phyloP scores from a whole-genome alignment of 768 basidiomycete species.

The Pulveroboletus ravenelii region DNA sequence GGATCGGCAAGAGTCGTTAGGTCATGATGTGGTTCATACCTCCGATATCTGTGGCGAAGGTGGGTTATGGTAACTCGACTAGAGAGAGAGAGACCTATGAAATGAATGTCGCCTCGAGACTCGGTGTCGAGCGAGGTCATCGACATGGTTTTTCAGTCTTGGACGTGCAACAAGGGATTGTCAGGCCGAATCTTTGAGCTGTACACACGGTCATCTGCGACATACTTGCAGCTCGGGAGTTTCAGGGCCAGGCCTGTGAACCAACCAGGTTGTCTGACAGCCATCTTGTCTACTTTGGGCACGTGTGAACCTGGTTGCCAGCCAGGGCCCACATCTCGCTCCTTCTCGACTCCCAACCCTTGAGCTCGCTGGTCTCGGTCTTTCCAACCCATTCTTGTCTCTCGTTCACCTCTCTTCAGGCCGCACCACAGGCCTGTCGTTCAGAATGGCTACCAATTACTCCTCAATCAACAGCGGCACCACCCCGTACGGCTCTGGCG shows the following conservation, averaged over 20 bases:
- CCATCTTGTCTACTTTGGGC: neutral
- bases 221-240: no score
- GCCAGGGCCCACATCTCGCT: neutral
- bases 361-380: constrained; percentile 11
- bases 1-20: neutral
- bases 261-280: no score
- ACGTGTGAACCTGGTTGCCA: constrained; percentile 16
- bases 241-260: no score
- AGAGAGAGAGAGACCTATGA: constrained; percentile 31
- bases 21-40: constrained; percentile 21
- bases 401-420: constrained; percentile 18
- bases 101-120: constrained; percentile 16
- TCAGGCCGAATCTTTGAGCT: no score
- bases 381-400: constrained; percentile 14
- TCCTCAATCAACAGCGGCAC: constrained; percentile 30
- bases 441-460: constrained; percentile 39
- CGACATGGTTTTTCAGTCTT: constrained; percentile 4
- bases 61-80: neutral
- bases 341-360: neutral
- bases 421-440: constrained; percentile 14
- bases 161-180: neutral
- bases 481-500: constrained; percentile 54
- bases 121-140: neutral
- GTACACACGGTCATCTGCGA: no score
- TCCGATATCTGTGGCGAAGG: constrained; percentile 33